A percentile compares a stretch with the other conserved stretches of the same genome.
These are phyloP conservation scores for Botrytis porri DNA, from an alignment of 2,329 filamentous ascomycete species.

Conservation along the genomic window DNA sequence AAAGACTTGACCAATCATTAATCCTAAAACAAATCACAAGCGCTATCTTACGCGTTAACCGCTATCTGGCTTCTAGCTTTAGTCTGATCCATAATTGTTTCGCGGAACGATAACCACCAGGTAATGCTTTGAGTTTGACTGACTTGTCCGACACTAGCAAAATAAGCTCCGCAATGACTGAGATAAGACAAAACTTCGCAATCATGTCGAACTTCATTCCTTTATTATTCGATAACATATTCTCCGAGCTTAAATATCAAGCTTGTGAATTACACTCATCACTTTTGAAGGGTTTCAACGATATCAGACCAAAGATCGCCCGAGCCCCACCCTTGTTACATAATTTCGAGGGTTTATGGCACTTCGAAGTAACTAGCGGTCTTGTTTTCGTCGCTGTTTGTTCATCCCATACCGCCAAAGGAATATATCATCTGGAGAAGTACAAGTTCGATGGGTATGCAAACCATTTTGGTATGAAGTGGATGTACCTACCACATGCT, in stretches of 20 bases:
- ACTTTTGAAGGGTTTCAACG: background rate
- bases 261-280: background rate
- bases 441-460: background rate
- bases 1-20: background rate
- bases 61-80: constrained; percentile 15
- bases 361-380: background rate
- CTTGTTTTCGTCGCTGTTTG: background rate
- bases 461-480: background rate
- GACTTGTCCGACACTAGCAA: constrained; percentile 1
- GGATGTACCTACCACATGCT: background rate
- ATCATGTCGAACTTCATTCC: background rate
- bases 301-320: background rate
- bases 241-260: background rate
- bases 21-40: background rate
- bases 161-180: constrained; percentile 3
- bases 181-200: background rate
- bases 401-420: background rate
- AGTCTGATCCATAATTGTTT: background rate
- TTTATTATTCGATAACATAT: background rate
- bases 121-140: background rate
- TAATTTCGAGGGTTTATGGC: background rate
- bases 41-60: constrained; percentile 20
- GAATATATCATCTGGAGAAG: background rate
- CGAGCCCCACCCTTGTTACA: background rate
- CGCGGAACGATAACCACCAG: background rate